These are phyloP conservation scores for Artemisia tridentata DNA, from an alignment of 129 eudicot species.

Conservation along the genomic window DNA sequence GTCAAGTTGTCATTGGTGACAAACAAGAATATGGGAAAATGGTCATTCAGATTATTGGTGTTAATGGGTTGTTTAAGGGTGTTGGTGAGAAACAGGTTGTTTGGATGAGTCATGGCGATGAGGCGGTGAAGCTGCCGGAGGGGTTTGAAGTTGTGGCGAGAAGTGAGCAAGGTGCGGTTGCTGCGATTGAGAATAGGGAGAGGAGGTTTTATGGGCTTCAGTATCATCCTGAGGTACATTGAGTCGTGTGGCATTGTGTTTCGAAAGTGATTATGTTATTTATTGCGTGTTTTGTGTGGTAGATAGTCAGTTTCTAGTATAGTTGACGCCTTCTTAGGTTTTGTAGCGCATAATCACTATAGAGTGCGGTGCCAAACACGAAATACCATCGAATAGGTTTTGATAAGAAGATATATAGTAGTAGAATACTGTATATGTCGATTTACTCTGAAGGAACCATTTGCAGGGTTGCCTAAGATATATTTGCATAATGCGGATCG, in stretches of 20 bases:
- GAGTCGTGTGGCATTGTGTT: neutral
- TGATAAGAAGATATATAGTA: too few relatives aligned
- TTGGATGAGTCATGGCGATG: constrained; percentile 93
- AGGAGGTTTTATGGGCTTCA: constrained; percentile 74
- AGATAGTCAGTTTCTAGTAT: neutral
- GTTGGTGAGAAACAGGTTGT: constrained; percentile 63
- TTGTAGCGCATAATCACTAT: too few relatives aligned
- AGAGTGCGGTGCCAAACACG: too few relatives aligned
- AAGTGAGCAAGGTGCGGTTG: constrained; percentile 64
- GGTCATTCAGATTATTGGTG: constrained; percentile 55
- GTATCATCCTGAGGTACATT: constrained; percentile 82
- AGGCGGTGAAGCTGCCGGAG: constrained; percentile 58
- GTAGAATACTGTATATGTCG: too few relatives aligned
- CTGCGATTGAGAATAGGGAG: constrained; percentile 57
- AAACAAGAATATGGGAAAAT: constrained; percentile 78
- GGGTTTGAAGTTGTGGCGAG: constrained; percentile 75
- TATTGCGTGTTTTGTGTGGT: neutral
- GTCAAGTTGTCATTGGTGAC: constrained; percentile 59
- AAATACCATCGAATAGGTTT: too few relatives aligned
- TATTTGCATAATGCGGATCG: too few relatives aligned
- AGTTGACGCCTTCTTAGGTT: too few relatives aligned
- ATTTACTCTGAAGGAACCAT: too few relatives aligned
- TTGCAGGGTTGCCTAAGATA: too few relatives aligned
- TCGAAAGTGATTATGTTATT: neutral
- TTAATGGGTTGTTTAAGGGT: constrained; percentile 45